Conservation (phyloP, 1,284 basidiomycete species). For the Trichosporon sp. region DNA sequence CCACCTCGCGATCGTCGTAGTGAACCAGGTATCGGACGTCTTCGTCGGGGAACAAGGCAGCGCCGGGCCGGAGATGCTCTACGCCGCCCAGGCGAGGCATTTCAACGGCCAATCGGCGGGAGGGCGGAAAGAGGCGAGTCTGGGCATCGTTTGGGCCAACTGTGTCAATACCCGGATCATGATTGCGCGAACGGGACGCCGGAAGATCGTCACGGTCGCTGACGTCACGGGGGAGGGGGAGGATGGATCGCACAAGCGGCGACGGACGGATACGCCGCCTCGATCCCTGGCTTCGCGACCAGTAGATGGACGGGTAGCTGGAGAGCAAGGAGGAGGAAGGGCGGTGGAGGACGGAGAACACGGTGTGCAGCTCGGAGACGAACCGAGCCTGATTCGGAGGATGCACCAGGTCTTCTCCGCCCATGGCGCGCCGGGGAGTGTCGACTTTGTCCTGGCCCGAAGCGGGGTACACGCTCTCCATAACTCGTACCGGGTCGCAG, state of each 20-base stretch:
- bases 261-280: neutral
- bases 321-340: too few species aligned
- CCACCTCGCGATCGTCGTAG: conserved; percentile 71
- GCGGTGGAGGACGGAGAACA: too few species aligned
- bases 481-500: conserved; percentile 33
- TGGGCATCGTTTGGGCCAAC: conserved; percentile 90
- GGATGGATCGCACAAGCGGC: neutral
- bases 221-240: conserved; percentile 28
- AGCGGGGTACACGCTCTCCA: conserved; percentile 61
- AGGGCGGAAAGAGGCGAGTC: conserved; percentile 71
- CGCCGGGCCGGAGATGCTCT: conserved; percentile 58
- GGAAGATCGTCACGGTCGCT: conserved; percentile 61
- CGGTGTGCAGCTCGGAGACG: conserved; percentile 32
- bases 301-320: neutral
- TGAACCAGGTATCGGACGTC: conserved; percentile 84
- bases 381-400: conserved; percentile 55
- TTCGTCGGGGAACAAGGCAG: conserved; percentile 52
- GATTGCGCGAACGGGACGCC: conserved; percentile 72
- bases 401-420: conserved; percentile 73
- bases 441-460: conserved; percentile 72
- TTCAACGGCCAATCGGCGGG: conserved; percentile 66
- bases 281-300: neutral
- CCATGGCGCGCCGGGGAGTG: conserved; percentile 62
- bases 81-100: conserved; percentile 73
- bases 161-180: conserved; percentile 80